Conservation (phyloP, 306 rosid species). For the Herpetospermum pedunculosum region DNA sequence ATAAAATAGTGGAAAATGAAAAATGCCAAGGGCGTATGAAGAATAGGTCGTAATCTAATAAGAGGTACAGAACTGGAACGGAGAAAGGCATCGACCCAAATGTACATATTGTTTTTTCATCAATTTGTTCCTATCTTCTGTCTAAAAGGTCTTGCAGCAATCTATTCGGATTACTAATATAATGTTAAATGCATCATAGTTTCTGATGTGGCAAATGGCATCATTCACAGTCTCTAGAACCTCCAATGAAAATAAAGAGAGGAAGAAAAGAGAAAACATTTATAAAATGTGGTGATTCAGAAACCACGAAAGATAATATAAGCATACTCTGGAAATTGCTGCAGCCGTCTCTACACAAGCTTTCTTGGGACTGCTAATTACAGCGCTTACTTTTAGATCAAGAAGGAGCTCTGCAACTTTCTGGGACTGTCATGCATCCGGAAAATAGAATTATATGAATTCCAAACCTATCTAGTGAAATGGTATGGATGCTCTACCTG, state of each 20-base stretch:
- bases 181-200: neutral
- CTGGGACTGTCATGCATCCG: constrained; percentile 60
- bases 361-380: constrained; percentile 59
- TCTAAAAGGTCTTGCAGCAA: neutral
- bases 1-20: neutral
- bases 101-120: neutral
- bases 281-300: constrained; percentile 1
- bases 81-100: neutral
- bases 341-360: constrained; percentile 63
- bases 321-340: constrained; percentile 57
- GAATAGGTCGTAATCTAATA: neutral
- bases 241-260: neutral
- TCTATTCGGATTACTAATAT: neutral
- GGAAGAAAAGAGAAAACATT: constrained; percentile 10
- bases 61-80: neutral
- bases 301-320: constrained; percentile 13
- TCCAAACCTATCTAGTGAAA: constrained; percentile 6
- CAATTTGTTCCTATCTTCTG: neutral
- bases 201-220: neutral
- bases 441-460: constrained; percentile 20
- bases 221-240: neutral
- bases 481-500: constrained; percentile 42
- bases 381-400: constrained; percentile 58
- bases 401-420: constrained; percentile 85
- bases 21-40: neutral